These are phyloP conservation scores for Mucuna pruriens DNA, from an alignment of 306 rosid species.

Conservation along the genomic window DNA sequence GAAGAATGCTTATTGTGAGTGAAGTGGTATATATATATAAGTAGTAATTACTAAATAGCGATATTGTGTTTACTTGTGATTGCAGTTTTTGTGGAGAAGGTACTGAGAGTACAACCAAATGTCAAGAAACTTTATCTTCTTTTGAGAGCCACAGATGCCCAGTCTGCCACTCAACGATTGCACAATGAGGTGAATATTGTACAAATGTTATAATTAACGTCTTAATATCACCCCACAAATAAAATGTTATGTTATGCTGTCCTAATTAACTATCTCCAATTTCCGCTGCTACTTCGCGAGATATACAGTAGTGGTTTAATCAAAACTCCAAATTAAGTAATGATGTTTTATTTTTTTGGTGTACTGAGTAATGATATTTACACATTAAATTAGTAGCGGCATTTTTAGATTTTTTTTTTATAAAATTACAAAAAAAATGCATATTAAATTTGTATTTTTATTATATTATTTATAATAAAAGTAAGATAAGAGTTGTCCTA, in stretches of 20 bases:
- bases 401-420: no score
- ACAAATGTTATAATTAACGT: neutral
- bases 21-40: neutral
- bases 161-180: conserved; percentile 59
- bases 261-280: neutral
- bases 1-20: neutral
- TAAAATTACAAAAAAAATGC: no score
- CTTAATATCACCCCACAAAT: neutral
- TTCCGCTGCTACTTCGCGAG: neutral
- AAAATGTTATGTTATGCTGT: no score
- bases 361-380: neutral
- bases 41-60: no score
- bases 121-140: conserved; percentile 83
- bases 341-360: neutral
- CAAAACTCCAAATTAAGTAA: neutral
- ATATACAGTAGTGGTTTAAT: neutral
- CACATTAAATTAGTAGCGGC: neutral
- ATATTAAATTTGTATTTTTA: no score
- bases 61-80: neutral
- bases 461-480: no score
- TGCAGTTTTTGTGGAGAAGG: conserved; percentile 80
- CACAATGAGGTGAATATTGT: conserved; percentile 60
- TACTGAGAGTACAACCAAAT: conserved; percentile 74
- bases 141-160: conserved; percentile 58
- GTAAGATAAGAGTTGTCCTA: no score